Conservation (phyloP, 202 grass and related monocot genomes). For the Hordeum pubiflorum region DNA sequence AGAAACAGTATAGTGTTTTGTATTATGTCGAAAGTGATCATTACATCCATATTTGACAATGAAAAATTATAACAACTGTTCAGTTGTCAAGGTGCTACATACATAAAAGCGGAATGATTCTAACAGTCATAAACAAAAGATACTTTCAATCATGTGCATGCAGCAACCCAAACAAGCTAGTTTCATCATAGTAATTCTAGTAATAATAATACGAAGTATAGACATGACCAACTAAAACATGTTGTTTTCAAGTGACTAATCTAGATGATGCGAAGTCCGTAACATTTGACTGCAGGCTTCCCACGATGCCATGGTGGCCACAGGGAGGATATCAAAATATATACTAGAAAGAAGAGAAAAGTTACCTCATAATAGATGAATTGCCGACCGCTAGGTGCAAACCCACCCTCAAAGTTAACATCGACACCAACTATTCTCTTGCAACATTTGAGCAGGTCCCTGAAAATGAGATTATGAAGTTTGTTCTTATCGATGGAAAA, state of each 20-base stretch:
- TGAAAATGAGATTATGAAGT: conserved; percentile 25
- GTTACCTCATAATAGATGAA: conserved; percentile 75
- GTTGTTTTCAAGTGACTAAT: background rate
- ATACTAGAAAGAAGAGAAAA: background rate
- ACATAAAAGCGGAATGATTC: background rate
- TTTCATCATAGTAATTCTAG: background rate
- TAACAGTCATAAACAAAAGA: background rate
- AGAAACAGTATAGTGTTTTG: background rate
- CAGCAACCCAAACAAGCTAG: background rate
- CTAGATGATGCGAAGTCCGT: background rate
- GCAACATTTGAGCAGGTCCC: conserved; percentile 96
- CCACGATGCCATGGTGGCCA: background rate
- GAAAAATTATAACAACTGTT: background rate
- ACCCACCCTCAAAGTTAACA: conserved; percentile 43
- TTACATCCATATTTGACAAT: background rate
- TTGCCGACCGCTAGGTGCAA: conserved; percentile 44
- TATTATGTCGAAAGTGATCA: background rate
- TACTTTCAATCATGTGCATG: background rate
- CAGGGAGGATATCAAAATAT: background rate
- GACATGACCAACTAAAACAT: background rate
- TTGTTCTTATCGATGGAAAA: background rate
- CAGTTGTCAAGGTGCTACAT: background rate
- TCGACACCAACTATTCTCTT: conserved; percentile 61
- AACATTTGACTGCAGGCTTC: background rate
- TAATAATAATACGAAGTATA: too few relatives aligned